Evolutionary conservation across 371 early-diverging fungal genomes (phyloP), one percentile per base, ranked within the genome.

Genomic region (Batkoa obscura): DNA sequence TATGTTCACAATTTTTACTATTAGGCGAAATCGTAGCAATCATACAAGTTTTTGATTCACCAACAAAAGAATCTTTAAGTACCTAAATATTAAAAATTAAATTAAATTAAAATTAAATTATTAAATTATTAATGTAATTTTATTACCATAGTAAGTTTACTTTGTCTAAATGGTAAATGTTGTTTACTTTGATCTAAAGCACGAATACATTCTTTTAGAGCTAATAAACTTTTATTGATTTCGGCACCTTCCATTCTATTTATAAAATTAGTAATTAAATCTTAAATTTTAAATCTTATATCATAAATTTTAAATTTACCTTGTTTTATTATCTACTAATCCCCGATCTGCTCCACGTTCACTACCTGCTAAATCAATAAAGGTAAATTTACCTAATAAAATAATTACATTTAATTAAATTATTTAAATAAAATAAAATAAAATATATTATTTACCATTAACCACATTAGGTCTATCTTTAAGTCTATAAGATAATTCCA

Each of bases 321-420:
- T 72, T 51, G 94, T 94, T 63, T 89, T 82, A 43, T 77, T 72
- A 66, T 91, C 83, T 0, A 88, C 76, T 36, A 90, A 91, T 8
- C 94, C 96, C 56, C 98, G 78, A 66, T 99, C 99, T 2, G 91
- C 90, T 15, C 99, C 99, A 53, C 99, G 81, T 69, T 99, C 99
- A 68, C 90, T 92, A 15, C 99, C 99, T 6, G 99, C 99, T 57
- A 99, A 69, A 73, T 99, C 99, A 55, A 99, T 94, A 66, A 99
- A 96, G 66, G 86, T 89, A 30, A 96, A 73, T 64, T 94, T 96
- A 43, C 93, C 90, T 59, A 67, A 65, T 12, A 54, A 43, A n/a
- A n/a, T n/a, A n/a, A n/a, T n/a, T n/a, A n/a, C n/a, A n/a, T n/a
- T n/a, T n/a, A n/a, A n/a, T n/a, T n/a, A n/a, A n/a, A n/a, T n/a